Conservation (phyloP, 192 early-diverging fungal genomes). For the Coemansia sp. region DNA sequence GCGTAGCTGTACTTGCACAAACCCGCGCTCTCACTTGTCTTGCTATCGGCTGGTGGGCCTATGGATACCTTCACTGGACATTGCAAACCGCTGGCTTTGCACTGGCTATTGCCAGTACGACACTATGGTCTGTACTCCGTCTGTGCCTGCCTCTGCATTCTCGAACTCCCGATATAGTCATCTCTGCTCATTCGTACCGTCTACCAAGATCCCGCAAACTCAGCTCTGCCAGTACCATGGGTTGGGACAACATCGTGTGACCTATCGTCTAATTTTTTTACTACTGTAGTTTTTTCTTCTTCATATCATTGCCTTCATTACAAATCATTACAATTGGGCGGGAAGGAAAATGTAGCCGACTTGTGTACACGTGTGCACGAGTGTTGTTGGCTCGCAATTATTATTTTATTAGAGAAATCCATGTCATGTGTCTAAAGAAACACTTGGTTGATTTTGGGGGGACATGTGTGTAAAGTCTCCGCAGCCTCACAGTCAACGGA, state of each 20-base stretch:
- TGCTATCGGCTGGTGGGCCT: slow-evolving; percentile 49
- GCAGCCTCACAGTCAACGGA: background rate
- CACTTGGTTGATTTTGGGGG: background rate
- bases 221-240: slow-evolving; percentile 9
- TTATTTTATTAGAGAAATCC: no score
- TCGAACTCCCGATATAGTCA: background rate
- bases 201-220: slow-evolving; percentile 2
- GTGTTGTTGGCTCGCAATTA: no score
- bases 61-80: slow-evolving; percentile 21
- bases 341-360: no score
- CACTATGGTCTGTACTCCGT: slow-evolving; percentile 3
- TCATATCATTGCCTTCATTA: background rate
- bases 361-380: no score
- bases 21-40: slow-evolving; percentile 26
- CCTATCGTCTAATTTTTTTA: no score
- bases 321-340: no score
- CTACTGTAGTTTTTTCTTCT: background rate
- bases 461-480: background rate
- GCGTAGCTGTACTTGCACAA: slow-evolving; percentile 26
- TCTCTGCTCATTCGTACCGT: background rate
- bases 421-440: background rate
- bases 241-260: background rate
- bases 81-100: slow-evolving; percentile 27
- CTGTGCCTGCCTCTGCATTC: background rate
- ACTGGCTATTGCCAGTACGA: background rate